Evolutionary conservation across 345 rosid species (phyloP).

Genomic region (Populus tremula): DNA sequence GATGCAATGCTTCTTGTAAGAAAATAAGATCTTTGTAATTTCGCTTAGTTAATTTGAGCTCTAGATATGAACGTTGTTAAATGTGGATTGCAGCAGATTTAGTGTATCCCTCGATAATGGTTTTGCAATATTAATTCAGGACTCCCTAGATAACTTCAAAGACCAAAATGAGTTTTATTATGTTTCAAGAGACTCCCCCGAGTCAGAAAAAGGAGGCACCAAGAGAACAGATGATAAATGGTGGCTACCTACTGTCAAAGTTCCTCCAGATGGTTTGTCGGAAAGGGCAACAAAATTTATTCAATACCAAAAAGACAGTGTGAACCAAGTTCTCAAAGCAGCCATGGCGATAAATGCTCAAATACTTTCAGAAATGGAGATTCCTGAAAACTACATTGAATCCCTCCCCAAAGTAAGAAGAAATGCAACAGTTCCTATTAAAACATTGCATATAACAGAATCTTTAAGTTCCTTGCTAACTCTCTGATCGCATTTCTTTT

Average conservation of each 20-base stretch:
- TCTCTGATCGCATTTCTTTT: not conserved
- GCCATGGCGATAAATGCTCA: constrained; percentile 96
- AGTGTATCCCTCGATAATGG: not conserved
- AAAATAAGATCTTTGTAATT: not conserved
- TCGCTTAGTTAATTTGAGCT: not conserved
- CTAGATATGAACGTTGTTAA: not conserved
- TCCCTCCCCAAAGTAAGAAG: constrained; percentile 71
- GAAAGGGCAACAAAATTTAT: constrained; percentile 64
- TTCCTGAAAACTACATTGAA: constrained; percentile 82
- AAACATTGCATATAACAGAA: not conserved
- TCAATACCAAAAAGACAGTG: constrained; percentile 78
- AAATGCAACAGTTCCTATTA: not conserved
- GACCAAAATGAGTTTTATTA: constrained; percentile 67
- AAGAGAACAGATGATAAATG: constrained; percentile 77
- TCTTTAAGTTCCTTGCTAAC: not conserved
- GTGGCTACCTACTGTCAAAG: constrained; percentile 84
- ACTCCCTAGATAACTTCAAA: constrained; percentile 74
- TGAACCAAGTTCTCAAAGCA: constrained; percentile 87
- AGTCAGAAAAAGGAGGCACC: constrained; percentile 44
- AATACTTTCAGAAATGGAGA: constrained; percentile 79
- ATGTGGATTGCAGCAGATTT: not conserved
- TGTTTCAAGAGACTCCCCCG: constrained; percentile 61
- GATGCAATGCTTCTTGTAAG: constrained; percentile 95
- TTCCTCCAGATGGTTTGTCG: constrained; percentile 72
- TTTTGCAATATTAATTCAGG: constrained; percentile 34